Conservation (phyloP, 257 asterid genomes). For the Solanum sejunctum region DNA sequence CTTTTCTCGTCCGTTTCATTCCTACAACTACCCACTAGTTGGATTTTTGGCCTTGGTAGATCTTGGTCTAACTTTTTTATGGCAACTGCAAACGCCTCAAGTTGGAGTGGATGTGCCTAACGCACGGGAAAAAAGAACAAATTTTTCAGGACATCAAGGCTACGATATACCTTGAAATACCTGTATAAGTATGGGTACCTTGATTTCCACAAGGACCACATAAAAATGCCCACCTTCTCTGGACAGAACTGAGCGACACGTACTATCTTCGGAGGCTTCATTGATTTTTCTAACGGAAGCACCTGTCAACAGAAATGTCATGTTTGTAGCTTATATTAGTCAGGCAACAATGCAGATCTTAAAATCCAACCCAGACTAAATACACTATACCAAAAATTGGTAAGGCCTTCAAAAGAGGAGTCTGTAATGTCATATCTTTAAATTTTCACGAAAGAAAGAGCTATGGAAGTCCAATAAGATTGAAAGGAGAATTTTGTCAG, state of each 20-base stretch:
- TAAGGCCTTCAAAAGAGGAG: not conserved
- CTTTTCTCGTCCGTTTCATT: conserved; percentile 90
- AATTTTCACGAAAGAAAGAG: not conserved
- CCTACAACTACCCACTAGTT: conserved; percentile 92
- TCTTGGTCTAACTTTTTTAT: conserved; percentile 36
- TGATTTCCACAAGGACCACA: conserved; percentile 19
- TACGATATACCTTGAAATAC: not conserved
- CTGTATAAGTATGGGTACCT: conserved; percentile 28
- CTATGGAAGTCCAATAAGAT: not conserved
- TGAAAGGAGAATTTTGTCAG: not conserved
- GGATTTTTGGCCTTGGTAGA: conserved; percentile 64
- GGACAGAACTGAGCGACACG: conserved; percentile 98
- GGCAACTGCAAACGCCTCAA: conserved; percentile 82
- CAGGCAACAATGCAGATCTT: not conserved
- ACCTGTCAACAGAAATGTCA: conserved; percentile 21
- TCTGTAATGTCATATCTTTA: not conserved
- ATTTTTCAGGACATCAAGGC: conserved; percentile 10
- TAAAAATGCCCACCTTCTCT: conserved; percentile 81
- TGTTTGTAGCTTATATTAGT: not conserved
- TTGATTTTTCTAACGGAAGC: conserved; percentile 59
- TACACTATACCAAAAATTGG: not conserved
- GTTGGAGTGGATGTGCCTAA: conserved; percentile 20
- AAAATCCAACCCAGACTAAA: not conserved
- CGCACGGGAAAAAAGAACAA: not conserved
- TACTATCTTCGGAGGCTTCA: conserved; percentile 53